A percentile compares a stretch with the other conserved stretches of the same genome.
phyloP scores from a whole-genome alignment of 345 rosid species.

The Euphorbia pulcherrima region DNA sequence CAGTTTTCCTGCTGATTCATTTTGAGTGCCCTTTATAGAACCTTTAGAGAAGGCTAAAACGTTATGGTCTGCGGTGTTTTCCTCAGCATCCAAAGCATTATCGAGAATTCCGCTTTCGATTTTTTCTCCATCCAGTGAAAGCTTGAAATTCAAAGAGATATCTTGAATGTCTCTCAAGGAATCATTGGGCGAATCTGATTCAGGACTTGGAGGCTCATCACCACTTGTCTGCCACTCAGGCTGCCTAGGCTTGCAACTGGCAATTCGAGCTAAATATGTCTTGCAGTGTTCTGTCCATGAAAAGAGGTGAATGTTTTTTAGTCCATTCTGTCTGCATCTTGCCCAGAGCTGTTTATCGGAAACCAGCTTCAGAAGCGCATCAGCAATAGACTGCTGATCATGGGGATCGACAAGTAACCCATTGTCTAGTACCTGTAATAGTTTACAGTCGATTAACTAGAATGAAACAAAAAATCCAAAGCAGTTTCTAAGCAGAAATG shows the following conservation, averaged over 20 bases:
- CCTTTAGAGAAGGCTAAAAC: slow-evolving; percentile 29
- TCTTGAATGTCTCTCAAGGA: slow-evolving; percentile 25
- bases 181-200: slow-evolving; percentile 22
- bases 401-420: slow-evolving; percentile 30
- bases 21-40: slow-evolving; percentile 19
- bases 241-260: slow-evolving; percentile 22
- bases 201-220: slow-evolving; percentile 12
- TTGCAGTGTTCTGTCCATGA: slow-evolving; percentile 29
- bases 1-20: slow-evolving; percentile 10
- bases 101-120: slow-evolving; percentile 14
- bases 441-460: slow-evolving; percentile 8
- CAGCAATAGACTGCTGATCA: slow-evolving; percentile 26
- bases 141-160: slow-evolving; percentile 22
- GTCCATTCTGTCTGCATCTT: slow-evolving; percentile 26
- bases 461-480: slow-evolving; percentile 2
- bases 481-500: not conserved
- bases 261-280: slow-evolving; percentile 22
- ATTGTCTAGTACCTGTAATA: slow-evolving; percentile 27
- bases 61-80: slow-evolving; percentile 19
- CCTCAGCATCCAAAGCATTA: slow-evolving; percentile 18
- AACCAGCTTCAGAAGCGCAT: slow-evolving; percentile 27
- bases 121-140: slow-evolving; percentile 26
- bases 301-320: slow-evolving; percentile 25
- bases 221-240: slow-evolving; percentile 23
- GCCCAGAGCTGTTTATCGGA: slow-evolving; percentile 28